Percentiles rank a stretch among this genome's conserved stretches.
Conservation (phyloP, 2,329 filamentous ascomycete species). For the Talaromyces sp. region DNA sequence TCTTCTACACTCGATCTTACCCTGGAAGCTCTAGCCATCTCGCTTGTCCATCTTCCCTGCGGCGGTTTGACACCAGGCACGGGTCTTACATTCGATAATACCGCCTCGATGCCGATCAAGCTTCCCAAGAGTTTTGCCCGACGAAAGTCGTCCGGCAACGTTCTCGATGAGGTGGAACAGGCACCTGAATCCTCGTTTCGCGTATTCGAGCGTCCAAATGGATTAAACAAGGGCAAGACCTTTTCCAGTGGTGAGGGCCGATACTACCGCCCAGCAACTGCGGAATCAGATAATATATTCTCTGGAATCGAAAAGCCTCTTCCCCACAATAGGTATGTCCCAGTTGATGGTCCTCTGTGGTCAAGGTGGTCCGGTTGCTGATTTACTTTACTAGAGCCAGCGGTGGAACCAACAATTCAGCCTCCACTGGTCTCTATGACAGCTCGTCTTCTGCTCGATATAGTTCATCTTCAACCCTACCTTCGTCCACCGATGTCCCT, state of each 20-base stretch:
- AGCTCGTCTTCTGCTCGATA: slow-evolving; percentile 50
- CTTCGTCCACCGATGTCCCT: slow-evolving; percentile 51
- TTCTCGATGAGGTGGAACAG: slow-evolving; percentile 47
- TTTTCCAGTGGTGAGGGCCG: slow-evolving; percentile 39
- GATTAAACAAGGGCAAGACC: slow-evolving; percentile 38
- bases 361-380: slow-evolving; percentile 15
- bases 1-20: not conserved
- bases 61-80: slow-evolving; percentile 5
- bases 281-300: slow-evolving; percentile 41
- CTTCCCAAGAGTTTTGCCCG: slow-evolving; percentile 53
- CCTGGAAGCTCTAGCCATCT: not conserved
- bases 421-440: slow-evolving; percentile 45
- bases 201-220: slow-evolving; percentile 51
- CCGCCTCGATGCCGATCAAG: slow-evolving; percentile 52
- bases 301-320: slow-evolving; percentile 32
- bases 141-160: slow-evolving; percentile 55
- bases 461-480: slow-evolving; percentile 55
- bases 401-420: slow-evolving; percentile 48
- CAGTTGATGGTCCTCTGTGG: not conserved
- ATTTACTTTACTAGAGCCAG: slow-evolving; percentile 42
- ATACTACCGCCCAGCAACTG: slow-evolving; percentile 34
- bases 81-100: not conserved
- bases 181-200: slow-evolving; percentile 49
- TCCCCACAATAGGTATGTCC: slow-evolving; percentile 34
- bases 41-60: not conserved